These are phyloP conservation scores for Diaporthe longicolla DNA, from an alignment of 2,329 filamentous ascomycete species.

Conservation along the genomic window DNA sequence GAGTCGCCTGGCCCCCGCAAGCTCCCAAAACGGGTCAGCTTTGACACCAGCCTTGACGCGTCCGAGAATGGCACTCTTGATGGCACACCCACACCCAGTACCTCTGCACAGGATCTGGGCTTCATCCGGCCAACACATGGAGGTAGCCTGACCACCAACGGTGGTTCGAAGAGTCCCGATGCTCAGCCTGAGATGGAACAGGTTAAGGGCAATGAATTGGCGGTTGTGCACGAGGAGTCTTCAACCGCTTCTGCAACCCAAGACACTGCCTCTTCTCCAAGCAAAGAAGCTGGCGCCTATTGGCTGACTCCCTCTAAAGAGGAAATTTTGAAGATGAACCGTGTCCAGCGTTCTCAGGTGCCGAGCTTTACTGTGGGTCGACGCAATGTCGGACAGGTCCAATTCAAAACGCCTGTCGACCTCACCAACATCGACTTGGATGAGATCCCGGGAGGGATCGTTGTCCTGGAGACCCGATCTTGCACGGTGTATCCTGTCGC, in stretches of 20 bases:
- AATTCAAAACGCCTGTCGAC: conserved; percentile 87
- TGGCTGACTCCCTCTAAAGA: conserved; percentile 86
- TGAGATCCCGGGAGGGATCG: conserved; percentile 82
- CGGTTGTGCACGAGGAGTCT: conserved; percentile 82
- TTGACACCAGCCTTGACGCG: conserved; percentile 76
- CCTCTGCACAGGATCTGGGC: conserved; percentile 69
- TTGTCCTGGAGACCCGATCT: conserved; percentile 81
- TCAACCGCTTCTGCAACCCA: conserved; percentile 52
- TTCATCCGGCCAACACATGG: conserved; percentile 69
- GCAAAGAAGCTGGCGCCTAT: conserved; percentile 79
- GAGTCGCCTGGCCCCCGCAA: conserved; percentile 64
- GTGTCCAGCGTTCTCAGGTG: conserved; percentile 82
- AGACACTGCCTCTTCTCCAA: conserved; percentile 48
- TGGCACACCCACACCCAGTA: conserved; percentile 53
- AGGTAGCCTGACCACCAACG: conserved; percentile 58
- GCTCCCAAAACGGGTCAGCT: conserved; percentile 90
- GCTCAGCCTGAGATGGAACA: conserved; percentile 74
- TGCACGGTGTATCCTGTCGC: conserved; percentile 89
- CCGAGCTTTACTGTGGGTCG: conserved; percentile 86
- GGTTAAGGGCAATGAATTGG: conserved; percentile 80
- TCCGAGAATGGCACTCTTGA: conserved; percentile 54
- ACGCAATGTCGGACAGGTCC: conserved; percentile 83
- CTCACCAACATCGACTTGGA: conserved; percentile 84
- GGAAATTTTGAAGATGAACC: conserved; percentile 84
- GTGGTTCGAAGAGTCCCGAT: conserved; percentile 49